Evolutionary conservation across 1,284 basidiomycete species (phyloP).

Genomic region (Dichomitus squalens): DNA sequence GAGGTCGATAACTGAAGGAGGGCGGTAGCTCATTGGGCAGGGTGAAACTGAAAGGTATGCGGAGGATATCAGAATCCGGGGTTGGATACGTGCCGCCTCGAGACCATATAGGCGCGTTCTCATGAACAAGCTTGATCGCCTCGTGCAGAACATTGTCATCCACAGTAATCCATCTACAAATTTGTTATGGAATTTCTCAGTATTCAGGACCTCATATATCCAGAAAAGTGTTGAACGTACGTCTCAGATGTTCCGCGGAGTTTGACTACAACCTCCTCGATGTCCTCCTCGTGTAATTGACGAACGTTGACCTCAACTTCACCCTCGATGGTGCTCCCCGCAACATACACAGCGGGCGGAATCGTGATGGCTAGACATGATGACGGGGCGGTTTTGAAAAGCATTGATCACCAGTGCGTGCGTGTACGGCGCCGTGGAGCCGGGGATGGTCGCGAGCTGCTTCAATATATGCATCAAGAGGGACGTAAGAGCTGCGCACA

Average conservation of each 20-base stretch:
- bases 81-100: constrained; percentile 19
- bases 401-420: too few species aligned
- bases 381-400: too few species aligned
- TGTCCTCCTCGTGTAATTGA: constrained; percentile 6
- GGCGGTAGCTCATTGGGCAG: constrained; percentile 25
- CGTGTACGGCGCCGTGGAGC: too few species aligned
- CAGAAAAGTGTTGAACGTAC: not conserved
- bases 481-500: too few species aligned
- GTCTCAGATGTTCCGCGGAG: constrained; percentile 6
- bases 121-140: constrained; percentile 9
- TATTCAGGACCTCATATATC: too few species aligned
- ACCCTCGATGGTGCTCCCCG: constrained; percentile 11
- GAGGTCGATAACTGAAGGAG: constrained; percentile 21
- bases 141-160: not conserved
- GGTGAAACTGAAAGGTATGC: constrained; percentile 26
- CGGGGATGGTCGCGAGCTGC: too few species aligned
- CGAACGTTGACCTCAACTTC: constrained; percentile 14
- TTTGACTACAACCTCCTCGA: constrained; percentile 11
- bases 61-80: constrained; percentile 21
- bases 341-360: constrained; percentile 3
- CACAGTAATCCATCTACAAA: not conserved
- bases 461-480: too few species aligned
- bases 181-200: not conserved
- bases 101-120: constrained; percentile 23
- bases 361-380: not conserved